Conservation (phyloP, 345 rosid species). For the Citrus cavaleriei region DNA sequence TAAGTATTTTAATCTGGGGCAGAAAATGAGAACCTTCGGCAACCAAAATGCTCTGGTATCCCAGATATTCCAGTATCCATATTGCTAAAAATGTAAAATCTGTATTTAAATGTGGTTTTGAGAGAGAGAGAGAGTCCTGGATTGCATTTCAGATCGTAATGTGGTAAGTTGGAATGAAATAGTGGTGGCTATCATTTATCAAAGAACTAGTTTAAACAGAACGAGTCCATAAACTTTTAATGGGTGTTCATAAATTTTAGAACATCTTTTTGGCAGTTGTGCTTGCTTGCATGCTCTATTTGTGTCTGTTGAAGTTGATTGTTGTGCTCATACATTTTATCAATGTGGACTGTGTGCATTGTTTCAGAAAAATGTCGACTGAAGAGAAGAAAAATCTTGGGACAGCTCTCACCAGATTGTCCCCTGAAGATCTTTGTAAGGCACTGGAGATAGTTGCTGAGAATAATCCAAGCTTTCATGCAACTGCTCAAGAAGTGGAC, state of each 20-base stretch:
- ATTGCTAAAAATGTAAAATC: neutral
- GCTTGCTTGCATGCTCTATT: neutral
- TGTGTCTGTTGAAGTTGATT: neutral
- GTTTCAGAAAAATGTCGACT: constrained; percentile 52
- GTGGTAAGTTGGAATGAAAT: neutral
- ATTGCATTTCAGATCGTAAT: neutral
- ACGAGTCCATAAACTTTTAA: neutral
- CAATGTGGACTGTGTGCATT: neutral
- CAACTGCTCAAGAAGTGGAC: constrained; percentile 61
- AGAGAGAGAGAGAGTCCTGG: neutral
- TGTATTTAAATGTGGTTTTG: neutral
- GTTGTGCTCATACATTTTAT: neutral
- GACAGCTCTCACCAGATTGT: constrained; percentile 48
- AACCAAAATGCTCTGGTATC: neutral
- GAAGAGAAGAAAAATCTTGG: constrained; percentile 69
- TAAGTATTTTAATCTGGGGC: neutral
- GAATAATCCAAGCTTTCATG: constrained; percentile 56
- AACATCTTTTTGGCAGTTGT: neutral
- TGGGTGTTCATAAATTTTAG: neutral
- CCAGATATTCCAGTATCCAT: neutral
- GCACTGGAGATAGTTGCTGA: constrained; percentile 76
- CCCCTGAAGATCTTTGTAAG: constrained; percentile 57
- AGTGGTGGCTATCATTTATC: neutral
- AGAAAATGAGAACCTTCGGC: neutral
- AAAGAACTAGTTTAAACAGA: neutral